A percentile compares a stretch with the other conserved stretches of the same genome.
Evolutionary conservation across 306 rosid genomes (phyloP).

Genomic region (Lathyrus sativus): DNA sequence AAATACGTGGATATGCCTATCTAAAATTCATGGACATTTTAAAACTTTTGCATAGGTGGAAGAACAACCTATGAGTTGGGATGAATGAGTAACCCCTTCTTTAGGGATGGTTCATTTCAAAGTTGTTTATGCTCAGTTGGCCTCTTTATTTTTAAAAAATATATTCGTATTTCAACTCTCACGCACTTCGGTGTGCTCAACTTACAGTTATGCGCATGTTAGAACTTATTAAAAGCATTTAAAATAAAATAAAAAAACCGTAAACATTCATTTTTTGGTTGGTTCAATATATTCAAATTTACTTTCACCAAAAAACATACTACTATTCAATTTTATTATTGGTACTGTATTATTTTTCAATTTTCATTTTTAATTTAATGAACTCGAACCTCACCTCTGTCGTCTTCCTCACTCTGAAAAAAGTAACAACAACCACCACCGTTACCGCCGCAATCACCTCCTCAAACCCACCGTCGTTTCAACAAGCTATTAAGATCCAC

Average conservation of each 20-base stretch:
- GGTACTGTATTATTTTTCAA: neutral
- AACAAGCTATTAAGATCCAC: slow-evolving; percentile 38
- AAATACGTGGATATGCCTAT: no score
- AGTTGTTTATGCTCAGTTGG: no score
- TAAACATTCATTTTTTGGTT: neutral
- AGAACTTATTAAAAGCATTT: slow-evolving; percentile 9
- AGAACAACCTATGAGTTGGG: no score
- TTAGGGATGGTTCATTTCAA: no score
- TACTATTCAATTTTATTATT: neutral
- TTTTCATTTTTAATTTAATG: slow-evolving; percentile 12
- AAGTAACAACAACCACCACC: slow-evolving; percentile 43
- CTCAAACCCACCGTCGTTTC: slow-evolving; percentile 35
- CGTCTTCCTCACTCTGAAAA: slow-evolving; percentile 51
- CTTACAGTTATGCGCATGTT: slow-evolving; percentile 29
- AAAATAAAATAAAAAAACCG: no score
- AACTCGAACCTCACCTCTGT: slow-evolving; percentile 36
- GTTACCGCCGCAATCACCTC: slow-evolving; percentile 32
- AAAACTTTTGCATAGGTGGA: no score
- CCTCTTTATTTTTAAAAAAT: no score
- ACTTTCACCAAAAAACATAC: neutral
- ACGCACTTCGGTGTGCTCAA: slow-evolving; percentile 24
- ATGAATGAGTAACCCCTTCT: no score
- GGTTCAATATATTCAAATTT: slow-evolving; percentile 19
- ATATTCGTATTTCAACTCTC: neutral
- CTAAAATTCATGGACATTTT: no score